Conservation (phyloP, 1,284 basidiomycete species). For the Mrakiaceae sp. region DNA sequence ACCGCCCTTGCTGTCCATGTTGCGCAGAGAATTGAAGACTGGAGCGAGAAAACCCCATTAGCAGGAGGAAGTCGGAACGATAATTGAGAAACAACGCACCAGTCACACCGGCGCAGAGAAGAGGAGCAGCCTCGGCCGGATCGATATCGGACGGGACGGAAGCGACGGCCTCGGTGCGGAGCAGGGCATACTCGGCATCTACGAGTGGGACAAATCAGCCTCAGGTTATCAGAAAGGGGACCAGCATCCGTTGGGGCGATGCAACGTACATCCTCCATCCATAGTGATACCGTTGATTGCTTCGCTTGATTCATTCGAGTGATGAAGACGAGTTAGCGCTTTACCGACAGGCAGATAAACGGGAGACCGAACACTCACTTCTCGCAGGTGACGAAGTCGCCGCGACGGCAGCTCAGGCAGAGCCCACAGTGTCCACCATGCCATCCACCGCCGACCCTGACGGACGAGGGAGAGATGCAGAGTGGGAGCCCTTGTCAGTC, state of each 20-base stretch:
- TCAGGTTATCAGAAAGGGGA: not conserved
- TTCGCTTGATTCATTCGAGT: not conserved
- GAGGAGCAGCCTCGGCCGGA: slow-evolving; percentile 35
- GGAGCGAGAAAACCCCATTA: slow-evolving; percentile 20
- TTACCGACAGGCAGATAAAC: not conserved
- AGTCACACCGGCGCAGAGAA: slow-evolving; percentile 30
- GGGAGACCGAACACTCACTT: slow-evolving; percentile 15
- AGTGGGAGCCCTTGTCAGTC: not conserved
- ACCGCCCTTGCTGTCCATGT: slow-evolving; percentile 27
- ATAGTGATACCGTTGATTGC: slow-evolving; percentile 28
- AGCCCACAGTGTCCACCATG: slow-evolving; percentile 24
- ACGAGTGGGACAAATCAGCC: no score
- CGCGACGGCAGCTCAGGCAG: slow-evolving; percentile 25
- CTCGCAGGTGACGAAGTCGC: slow-evolving; percentile 25
- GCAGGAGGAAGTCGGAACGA: not conserved
- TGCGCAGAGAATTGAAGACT: slow-evolving; percentile 33
- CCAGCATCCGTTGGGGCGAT: not conserved
- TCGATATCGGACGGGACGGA: slow-evolving; percentile 30
- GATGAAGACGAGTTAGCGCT: no score
- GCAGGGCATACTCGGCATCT: slow-evolving; percentile 30
- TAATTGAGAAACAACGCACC: slow-evolving; percentile 20
- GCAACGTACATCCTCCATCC: slow-evolving; percentile 29
- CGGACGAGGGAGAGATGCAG: not conserved
- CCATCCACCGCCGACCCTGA: slow-evolving; percentile 21
- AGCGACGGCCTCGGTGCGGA: slow-evolving; percentile 32